phyloP scores from a whole-genome alignment of 345 rosid species.

The Mercurialis annua region DNA sequence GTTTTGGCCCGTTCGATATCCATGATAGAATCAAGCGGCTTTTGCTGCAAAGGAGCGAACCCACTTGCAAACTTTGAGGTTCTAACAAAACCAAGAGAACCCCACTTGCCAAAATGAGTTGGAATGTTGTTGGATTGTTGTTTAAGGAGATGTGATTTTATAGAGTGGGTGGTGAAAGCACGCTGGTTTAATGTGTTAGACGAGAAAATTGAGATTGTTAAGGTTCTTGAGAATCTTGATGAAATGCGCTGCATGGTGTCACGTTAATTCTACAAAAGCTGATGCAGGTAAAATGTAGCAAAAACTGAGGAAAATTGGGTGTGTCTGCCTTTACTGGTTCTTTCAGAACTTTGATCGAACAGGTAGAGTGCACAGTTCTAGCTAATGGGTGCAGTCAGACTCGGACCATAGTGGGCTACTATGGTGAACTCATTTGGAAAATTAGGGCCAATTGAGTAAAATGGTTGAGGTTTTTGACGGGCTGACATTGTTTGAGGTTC shows the following conservation, averaged over 20 bases:
- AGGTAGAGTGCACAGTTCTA: not conserved
- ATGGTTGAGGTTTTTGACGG: too few species aligned
- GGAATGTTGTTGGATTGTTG: not conserved
- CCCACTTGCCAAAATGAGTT: constrained; percentile 46
- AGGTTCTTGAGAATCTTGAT: constrained; percentile 16
- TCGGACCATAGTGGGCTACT: too few species aligned
- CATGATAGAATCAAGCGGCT: constrained; percentile 84
- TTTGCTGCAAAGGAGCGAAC: constrained; percentile 72
- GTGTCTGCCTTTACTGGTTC: not conserved
- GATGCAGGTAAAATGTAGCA: not conserved
- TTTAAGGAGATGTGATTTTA: not conserved
- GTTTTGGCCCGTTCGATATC: constrained; percentile 66
- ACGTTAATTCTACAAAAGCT: not conserved
- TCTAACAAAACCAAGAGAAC: constrained; percentile 63
- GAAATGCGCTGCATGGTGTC: constrained; percentile 21
- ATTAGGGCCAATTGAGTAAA: too few species aligned
- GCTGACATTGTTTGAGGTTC: too few species aligned
- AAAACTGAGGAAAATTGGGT: not conserved
- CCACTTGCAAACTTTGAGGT: constrained; percentile 78
- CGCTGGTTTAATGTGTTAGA: not conserved
- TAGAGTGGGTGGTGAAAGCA: constrained; percentile 6
- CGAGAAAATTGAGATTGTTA: constrained; percentile 2
- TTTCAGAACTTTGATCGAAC: constrained; percentile 1
- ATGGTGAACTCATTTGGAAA: too few species aligned
- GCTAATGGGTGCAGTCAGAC: too few species aligned